A percentile compares a stretch with the other conserved stretches of the same genome.
phyloP scores from a whole-genome alignment of 768 basidiomycete genomes.

The Amanita thiersii region DNA sequence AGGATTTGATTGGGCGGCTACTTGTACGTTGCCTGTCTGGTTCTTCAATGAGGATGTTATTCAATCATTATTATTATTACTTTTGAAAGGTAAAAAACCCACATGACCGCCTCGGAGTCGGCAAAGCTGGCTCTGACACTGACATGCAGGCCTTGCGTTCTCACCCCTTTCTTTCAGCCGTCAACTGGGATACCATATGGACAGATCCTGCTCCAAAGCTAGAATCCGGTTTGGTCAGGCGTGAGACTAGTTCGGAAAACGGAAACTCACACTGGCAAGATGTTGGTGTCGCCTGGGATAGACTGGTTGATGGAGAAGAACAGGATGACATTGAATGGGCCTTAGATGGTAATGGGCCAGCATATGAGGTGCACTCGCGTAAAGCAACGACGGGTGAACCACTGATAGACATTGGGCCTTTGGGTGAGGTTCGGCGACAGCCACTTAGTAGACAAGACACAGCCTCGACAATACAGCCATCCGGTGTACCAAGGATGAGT shows the following conservation, averaged over 20 bases:
- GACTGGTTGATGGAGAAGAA: slow-evolving; percentile 26
- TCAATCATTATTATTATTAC: slow-evolving; percentile 6
- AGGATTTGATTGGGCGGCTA: slow-evolving; percentile 70
- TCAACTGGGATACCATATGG: slow-evolving; percentile 64
- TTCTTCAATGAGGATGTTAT: not conserved
- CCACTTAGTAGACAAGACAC: slow-evolving; percentile 13
- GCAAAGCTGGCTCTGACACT: slow-evolving; percentile 26
- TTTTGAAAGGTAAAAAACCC: slow-evolving; percentile 56
- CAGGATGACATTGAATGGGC: slow-evolving; percentile 48
- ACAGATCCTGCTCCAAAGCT: slow-evolving; percentile 48
- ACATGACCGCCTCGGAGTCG: slow-evolving; percentile 49
- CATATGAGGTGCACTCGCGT: slow-evolving; percentile 2
- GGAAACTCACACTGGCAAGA: slow-evolving; percentile 40
- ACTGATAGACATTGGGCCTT: not conserved
- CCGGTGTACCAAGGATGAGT: slow-evolving; percentile 5
- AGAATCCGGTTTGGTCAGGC: slow-evolving; percentile 50
- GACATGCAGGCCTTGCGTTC: slow-evolving; percentile 41
- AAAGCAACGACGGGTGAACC: not conserved
- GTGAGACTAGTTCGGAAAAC: slow-evolving; percentile 20
- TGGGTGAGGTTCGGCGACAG: slow-evolving; percentile 6
- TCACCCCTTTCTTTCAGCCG: slow-evolving; percentile 53
- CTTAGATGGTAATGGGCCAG: slow-evolving; percentile 31
- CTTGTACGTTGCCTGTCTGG: slow-evolving; percentile 53
- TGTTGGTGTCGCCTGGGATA: slow-evolving; percentile 48
- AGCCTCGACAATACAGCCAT: slow-evolving; percentile 13